Evolutionary conservation across 2,329 filamentous ascomycete genomes (phyloP).

Genomic region (Epichloe sylvatica): DNA sequence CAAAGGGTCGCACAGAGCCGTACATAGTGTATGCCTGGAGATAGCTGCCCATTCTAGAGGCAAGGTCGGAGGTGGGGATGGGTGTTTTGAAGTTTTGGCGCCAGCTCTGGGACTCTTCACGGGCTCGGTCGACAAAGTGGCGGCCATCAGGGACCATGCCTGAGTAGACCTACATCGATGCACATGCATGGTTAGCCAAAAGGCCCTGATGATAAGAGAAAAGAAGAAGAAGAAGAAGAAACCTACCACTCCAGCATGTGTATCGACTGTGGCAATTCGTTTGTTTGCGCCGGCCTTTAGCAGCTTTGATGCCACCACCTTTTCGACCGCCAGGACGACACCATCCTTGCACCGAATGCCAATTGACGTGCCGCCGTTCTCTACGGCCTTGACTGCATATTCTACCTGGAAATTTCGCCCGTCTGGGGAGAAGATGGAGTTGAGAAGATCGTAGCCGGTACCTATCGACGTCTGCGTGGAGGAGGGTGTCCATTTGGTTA

Average conservation of each 20-base stretch:
- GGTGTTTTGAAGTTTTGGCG: slow-evolving; percentile 88
- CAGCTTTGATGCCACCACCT: slow-evolving; percentile 89
- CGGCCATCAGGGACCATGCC: slow-evolving; percentile 89
- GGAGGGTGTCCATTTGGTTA: neutral
- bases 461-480: slow-evolving; percentile 86
- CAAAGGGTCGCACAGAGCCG: slow-evolving; percentile 90
- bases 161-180: slow-evolving; percentile 62
- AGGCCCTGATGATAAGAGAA: neutral
- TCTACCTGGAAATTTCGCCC: slow-evolving; percentile 98
- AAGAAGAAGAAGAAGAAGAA: neutral
- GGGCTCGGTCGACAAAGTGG: slow-evolving; percentile 86
- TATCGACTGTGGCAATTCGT: slow-evolving; percentile 87
- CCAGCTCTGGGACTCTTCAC: slow-evolving; percentile 87
- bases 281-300: slow-evolving; percentile 93
- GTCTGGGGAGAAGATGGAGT: slow-evolving; percentile 98
- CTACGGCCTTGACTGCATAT: slow-evolving; percentile 96
- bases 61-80: slow-evolving; percentile 77
- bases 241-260: slow-evolving; percentile 83
- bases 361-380: slow-evolving; percentile 92
- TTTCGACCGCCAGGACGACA: slow-evolving; percentile 90
- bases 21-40: slow-evolving; percentile 96
- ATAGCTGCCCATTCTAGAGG: slow-evolving; percentile 87
- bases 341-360: slow-evolving; percentile 96
- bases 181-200: neutral
- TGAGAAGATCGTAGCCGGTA: slow-evolving; percentile 97